Base-by-base conservation (phyloP, 805 yeast species). In the Myxozyma neglecta region DNA sequence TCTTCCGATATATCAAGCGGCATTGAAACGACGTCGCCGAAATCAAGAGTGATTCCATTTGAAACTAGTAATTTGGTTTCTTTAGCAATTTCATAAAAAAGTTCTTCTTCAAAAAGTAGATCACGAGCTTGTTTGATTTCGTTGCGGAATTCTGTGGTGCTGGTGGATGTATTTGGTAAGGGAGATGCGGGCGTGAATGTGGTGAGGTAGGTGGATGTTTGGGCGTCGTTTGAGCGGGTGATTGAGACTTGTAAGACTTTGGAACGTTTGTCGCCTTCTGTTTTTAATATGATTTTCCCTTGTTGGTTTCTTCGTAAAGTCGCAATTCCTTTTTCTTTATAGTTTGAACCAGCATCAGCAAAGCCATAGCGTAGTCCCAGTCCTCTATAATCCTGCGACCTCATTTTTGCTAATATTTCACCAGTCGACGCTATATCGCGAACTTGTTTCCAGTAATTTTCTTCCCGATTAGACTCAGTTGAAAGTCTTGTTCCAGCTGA, bases 281-380 rank as follows among this genome's bases (percentile, higher is more conserved):
- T 70, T 56, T 74, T 76, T 67, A 83, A 79, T 9, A 70, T 62
- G 32, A 82, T 72, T 39, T 77, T 78, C 14, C 89, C 83, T 24
- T 76, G 75, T 29, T 72, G 64, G 37, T 81, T 75, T 59, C 86
- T 84, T 52, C 84, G 81, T 64, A 91, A 75, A 0, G 88, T 73
- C 0, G 96, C 97, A 47, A 87, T 75, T 1, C 97, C 97, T 65
- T 82, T 81, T 68, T 89, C 92, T 60, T 76, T 77, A 69, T 84
- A 90, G 20, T 79, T 82, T 0, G 96, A 89, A 0, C 98, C 99
- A 0, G 96, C 85, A 73, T 92, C 97, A 16, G 88, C 92, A 75
- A 83, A 93, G 0, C 98, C 98, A 71, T 88, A 94, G 69, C 89
- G 90, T 42, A 93, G 87, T 3, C 93, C 96, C 47, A 92, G 76